Evolutionary conservation across 192 early-diverging fungal species (phyloP), one percentile per base, ranked within the genome.

Genomic region (Linnemannia exigua): DNA sequence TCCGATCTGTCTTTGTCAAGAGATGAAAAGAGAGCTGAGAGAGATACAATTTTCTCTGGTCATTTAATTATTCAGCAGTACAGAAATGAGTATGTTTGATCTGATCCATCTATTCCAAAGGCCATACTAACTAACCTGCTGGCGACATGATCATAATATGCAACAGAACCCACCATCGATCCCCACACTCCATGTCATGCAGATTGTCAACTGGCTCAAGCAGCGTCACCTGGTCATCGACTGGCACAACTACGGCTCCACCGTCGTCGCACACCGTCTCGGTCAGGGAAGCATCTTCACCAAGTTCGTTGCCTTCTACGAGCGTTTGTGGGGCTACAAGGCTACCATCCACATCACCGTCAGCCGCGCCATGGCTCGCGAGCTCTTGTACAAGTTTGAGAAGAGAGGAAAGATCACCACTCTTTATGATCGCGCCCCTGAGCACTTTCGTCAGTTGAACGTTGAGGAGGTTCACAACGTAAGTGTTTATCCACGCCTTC

Each of bases 191-290:
- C 47, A 93, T 6, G 90, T 99, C 75, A 95, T 91, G 46, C 96
- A 95, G 35, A 67, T 94, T 6, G 89, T 95, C 17, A 89, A 91
- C 38, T 91, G 92, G 71, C 28, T 96, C 33, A 92, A 93, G n/a
- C 89, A 93, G 37, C 88, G 93, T 22, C 89, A 89, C 67, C 88
- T 99, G 7, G 90, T 99, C 63, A 96, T 99, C 58, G 98, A 99
- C 88, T 99, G 98, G 98, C 98, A 99, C 82, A 99, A 99, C 88
- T 97, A 97, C 86, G 98, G 98, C 31, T 95, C 93, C 82, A 95
- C 96, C 5, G 91, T 99, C 41, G 94, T 99, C 41, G 94, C 90
- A 15, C 77, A 97, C 41, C 92, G 89, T 63, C 76, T 97, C 31
- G 95, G 95, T 16, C 50, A 85, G 28, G 36, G 74, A 2, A 92